Evolutionary conservation across 2,329 filamentous ascomycete species (phyloP).

Genomic region (Aspergillus texensis): DNA sequence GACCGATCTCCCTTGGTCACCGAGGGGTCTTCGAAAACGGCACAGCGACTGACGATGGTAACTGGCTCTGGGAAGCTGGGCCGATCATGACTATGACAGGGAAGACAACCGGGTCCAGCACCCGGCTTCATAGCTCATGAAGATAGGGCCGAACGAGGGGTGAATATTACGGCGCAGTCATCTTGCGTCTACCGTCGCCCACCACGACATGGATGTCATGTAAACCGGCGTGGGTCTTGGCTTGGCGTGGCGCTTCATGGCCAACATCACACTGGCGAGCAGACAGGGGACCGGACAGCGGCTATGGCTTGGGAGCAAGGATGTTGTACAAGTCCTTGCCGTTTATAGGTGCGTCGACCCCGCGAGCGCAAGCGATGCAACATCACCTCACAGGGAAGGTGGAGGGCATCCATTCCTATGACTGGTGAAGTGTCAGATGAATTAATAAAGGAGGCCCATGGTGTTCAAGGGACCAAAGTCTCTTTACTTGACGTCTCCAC

Average conservation of each 20-base stretch:
- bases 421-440: constrained; percentile 10
- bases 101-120: not conserved
- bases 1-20: constrained; percentile 12
- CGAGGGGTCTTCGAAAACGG: constrained; percentile 22
- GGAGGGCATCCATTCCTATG: not conserved
- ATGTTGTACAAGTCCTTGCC: constrained; percentile 3
- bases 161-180: constrained; percentile 27
- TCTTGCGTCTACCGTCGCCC: constrained; percentile 18
- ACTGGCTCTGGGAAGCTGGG: constrained; percentile 7
- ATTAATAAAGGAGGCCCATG: constrained; percentile 1
- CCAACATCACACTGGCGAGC: constrained; percentile 1
- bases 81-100: constrained; percentile 3
- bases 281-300: not conserved
- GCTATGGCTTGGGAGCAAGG: not conserved
- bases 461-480: constrained; percentile 2
- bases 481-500: not conserved
- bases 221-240: constrained; percentile 24
- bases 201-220: constrained; percentile 15
- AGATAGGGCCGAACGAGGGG: constrained; percentile 3
- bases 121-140: not conserved
- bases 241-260: constrained; percentile 39
- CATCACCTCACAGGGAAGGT: not conserved
- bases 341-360: not conserved
- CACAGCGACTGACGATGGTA: constrained; percentile 15
- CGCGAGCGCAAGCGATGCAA: constrained; percentile 4